Conservation (phyloP, 306 rosid genomes). For the Arachis stenosperma region DNA sequence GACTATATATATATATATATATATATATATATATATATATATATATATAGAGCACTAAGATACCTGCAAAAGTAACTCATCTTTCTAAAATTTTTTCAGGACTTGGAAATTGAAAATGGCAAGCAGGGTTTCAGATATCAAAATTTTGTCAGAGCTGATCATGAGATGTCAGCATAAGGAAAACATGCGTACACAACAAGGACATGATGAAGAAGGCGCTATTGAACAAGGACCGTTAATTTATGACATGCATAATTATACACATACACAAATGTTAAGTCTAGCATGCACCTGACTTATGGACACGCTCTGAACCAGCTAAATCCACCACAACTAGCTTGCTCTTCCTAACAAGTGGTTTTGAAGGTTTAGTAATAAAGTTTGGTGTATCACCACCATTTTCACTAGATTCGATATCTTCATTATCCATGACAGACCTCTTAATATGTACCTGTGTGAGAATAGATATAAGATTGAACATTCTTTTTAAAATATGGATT, state of each 20-base stretch:
- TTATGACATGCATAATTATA: constrained; percentile 22
- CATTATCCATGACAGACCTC: constrained; percentile 76
- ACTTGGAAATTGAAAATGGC: background rate
- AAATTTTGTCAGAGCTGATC: constrained; percentile 19
- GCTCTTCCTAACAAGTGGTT: constrained; percentile 86
- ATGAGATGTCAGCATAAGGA: constrained; percentile 9
- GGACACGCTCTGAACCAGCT: constrained; percentile 98
- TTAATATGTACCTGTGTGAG: constrained; percentile 77
- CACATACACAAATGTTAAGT: constrained; percentile 21
- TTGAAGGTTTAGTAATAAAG: constrained; percentile 72
- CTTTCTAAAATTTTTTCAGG: constrained; percentile 23
- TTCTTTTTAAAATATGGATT: constrained; percentile 26
- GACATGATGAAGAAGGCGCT: constrained; percentile 29
- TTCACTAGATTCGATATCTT: constrained; percentile 60
- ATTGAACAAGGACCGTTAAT: constrained; percentile 14
- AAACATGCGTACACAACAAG: constrained; percentile 28
- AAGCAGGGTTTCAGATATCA: constrained; percentile 4
- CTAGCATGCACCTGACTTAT: constrained; percentile 79
- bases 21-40: too few species aligned
- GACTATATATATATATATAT: background rate
- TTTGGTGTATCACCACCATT: constrained; percentile 76
- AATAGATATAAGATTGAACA: constrained; percentile 41
- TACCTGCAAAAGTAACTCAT: constrained; percentile 13
- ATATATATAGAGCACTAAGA: background rate
- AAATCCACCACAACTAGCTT: constrained; percentile 95